A percentile compares a stretch with the other conserved stretches of the same genome.
Evolutionary conservation across 768 basidiomycete species (phyloP).

Genomic region (Tricholoma bakamatsutake): DNA sequence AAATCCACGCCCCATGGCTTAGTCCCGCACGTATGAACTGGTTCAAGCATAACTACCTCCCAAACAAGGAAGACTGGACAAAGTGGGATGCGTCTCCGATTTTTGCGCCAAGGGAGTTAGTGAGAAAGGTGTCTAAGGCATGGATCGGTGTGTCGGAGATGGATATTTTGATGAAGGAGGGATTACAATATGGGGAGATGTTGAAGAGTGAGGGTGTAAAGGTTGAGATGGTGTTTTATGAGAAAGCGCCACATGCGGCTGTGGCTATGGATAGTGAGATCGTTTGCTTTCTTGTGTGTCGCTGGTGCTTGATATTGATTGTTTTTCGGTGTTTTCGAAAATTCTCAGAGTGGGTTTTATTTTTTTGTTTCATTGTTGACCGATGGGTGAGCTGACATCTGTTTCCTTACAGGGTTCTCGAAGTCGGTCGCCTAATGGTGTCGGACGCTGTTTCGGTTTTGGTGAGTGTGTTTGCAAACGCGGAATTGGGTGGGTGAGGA

Average conservation of each 20-base stretch:
- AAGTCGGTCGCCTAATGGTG: no score
- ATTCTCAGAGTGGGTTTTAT: no score
- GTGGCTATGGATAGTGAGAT: constrained; percentile 69
- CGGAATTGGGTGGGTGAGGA: no score
- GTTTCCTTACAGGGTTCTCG: no score
- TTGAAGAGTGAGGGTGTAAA: constrained; percentile 45
- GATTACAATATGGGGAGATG: constrained; percentile 55
- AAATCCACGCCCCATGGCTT: constrained; percentile 54
- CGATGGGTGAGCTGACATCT: no score
- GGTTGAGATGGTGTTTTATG: constrained; percentile 51
- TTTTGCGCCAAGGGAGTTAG: constrained; percentile 53
- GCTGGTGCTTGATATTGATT: no score
- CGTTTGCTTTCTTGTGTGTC: neutral
- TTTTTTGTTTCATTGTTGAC: no score
- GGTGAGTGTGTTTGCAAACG: no score
- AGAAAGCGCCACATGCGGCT: constrained; percentile 63
- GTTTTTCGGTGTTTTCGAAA: no score
- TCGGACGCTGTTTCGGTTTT: no score
- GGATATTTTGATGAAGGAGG: constrained; percentile 65
- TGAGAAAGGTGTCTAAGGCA: constrained; percentile 46
- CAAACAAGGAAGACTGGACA: constrained; percentile 49
- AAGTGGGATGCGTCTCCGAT: constrained; percentile 69
- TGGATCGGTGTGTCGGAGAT: constrained; percentile 62
- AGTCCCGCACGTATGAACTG: constrained; percentile 62
- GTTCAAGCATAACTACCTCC: constrained; percentile 68